These are phyloP conservation scores for Syzygium aqueum DNA, from an alignment of 345 rosid species.

Conservation along the genomic window DNA sequence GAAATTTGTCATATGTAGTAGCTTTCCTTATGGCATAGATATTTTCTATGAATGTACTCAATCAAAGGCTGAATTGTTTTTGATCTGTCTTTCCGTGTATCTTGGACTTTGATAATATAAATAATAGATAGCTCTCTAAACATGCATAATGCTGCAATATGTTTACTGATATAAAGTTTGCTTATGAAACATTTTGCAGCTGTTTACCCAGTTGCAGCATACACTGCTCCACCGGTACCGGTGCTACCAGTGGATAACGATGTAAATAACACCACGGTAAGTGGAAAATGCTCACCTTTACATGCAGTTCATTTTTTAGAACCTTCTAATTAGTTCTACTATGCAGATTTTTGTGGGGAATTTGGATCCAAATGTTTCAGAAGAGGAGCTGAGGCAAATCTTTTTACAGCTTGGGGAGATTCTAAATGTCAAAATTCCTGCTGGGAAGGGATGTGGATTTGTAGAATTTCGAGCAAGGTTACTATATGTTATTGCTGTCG, in stretches of 20 bases:
- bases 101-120: neutral
- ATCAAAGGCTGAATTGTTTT: neutral
- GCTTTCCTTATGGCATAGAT: neutral
- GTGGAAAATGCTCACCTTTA: conserved; percentile 9
- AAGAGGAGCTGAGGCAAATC: conserved; percentile 74
- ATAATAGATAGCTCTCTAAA: neutral
- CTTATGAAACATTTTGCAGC: conserved; percentile 29
- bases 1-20: neutral
- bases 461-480: conserved; percentile 76
- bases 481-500: neutral
- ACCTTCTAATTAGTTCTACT: neutral
- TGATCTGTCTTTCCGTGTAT: neutral
- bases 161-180: neutral
- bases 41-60: neutral
- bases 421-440: conserved; percentile 72
- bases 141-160: neutral
- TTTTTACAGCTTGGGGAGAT: conserved; percentile 75
- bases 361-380: conserved; percentile 77
- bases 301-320: neutral
- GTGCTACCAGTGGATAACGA: conserved; percentile 66
- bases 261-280: conserved; percentile 72
- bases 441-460: conserved; percentile 82
- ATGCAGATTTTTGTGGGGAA: conserved; percentile 68
- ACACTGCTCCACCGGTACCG: conserved; percentile 51
- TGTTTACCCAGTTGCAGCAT: conserved; percentile 52